Evolutionary conservation across 805 yeast genomes (phyloP), one percentile per base, ranked within the genome.

Genomic region (Starmera amethionina): DNA sequence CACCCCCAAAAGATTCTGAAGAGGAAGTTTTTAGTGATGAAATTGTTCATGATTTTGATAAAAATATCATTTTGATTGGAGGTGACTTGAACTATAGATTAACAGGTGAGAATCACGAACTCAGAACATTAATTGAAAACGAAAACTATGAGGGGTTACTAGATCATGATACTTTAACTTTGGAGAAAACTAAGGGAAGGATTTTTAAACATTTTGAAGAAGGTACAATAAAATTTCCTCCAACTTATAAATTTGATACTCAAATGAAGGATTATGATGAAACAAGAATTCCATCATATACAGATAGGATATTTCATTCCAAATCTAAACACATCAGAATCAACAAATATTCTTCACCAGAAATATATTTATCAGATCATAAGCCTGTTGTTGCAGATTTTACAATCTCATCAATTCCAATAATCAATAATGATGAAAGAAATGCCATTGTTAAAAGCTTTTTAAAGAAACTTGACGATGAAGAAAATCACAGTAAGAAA

Each of bases 31-130:
- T 14, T 12, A 30, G 14, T 10, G 8, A 4, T 30, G 8, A 30
- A 7, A 13, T 4, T 30, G 32, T 22, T 22, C 19, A 34, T 19
- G 36, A 34, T 18, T 22, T 34, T 9, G 48, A 48, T 16, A 49
- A 50, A 30, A 50, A 50, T 16, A 37, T 47, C 9, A 50, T 65
- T 0, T 53, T 76, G 18, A 54, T 71, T 11, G 59, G 68, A 27
- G 83, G 83, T 8, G 83, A 77, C 47, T 52, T 77, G 42, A 77
- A 77, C 48, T 77, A 73, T 47, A 59, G 83, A 37, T 47, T 65
- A 5, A 48, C 52, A 12, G 53, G 64, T 37, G 52, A 61, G 8
- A 50, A 45, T 8, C 60, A 54, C 6, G 52, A 52, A 18, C 51
- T 63, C 0, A 48, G 52, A 7, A 58, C 55, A 22, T 44, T 64